phyloP scores from a whole-genome alignment of 768 basidiomycete genomes.

The Thelephora ganbajun region DNA sequence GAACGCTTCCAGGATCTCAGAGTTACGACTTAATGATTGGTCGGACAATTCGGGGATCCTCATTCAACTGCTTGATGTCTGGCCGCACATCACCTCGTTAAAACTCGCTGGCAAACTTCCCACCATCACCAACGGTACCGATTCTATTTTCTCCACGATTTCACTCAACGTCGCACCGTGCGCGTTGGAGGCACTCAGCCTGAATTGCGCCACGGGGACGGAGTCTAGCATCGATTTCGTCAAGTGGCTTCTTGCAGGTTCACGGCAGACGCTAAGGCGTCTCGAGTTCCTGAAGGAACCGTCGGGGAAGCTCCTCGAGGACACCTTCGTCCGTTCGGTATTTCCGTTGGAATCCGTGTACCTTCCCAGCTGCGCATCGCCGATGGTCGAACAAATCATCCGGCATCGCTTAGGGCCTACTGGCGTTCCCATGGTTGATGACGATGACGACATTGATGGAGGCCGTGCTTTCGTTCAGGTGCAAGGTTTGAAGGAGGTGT shows the following conservation, averaged over 20 bases:
- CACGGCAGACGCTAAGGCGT: constrained; percentile 30
- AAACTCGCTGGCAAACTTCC: constrained; percentile 18
- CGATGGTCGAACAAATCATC: constrained; percentile 1
- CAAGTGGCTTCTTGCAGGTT: constrained; percentile 55
- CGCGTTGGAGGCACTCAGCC: constrained; percentile 36
- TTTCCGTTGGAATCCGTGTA: constrained; percentile 37
- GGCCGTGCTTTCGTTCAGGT: constrained; percentile 36
- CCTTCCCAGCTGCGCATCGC: constrained; percentile 38
- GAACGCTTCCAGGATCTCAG: constrained; percentile 20
- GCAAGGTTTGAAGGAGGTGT: constrained; percentile 34
- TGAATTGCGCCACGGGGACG: constrained; percentile 43
- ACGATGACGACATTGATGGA: no score
- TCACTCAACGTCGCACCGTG: constrained; percentile 30
- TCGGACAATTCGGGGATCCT: constrained; percentile 44
- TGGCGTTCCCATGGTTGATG: no score
- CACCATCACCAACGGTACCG: constrained; percentile 30
- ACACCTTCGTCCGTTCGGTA: constrained; percentile 36
- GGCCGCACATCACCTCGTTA: constrained; percentile 43
- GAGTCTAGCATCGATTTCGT: constrained; percentile 49
- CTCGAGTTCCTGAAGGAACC: constrained; percentile 54
- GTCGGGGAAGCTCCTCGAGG: constrained; percentile 36
- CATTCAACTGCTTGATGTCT: constrained; percentile 48
- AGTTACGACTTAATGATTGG: constrained; percentile 59
- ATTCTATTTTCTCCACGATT: constrained; percentile 32
- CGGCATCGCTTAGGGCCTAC: no score